phyloP scores from a whole-genome alignment of 1,139 yeast species.

The Suhomyces bolitotheri region DNA sequence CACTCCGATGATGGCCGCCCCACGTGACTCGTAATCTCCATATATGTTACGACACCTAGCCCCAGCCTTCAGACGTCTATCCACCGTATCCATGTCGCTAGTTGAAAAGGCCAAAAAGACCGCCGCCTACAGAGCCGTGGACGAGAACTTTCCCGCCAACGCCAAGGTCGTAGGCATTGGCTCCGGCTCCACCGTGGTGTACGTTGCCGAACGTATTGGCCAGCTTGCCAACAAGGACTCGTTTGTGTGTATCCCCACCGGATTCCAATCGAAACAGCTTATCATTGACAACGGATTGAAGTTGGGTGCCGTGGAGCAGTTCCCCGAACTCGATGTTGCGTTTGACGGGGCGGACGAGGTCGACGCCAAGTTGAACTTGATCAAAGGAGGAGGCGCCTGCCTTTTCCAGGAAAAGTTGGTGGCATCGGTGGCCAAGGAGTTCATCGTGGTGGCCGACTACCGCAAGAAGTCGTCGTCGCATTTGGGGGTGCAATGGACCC shows the following conservation, averaged over 20 bases:
- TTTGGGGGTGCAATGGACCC: conserved; percentile 80
- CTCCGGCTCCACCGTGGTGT: conserved; percentile 94
- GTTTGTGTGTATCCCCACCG: conserved; percentile 88
- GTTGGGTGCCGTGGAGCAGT: conserved; percentile 82
- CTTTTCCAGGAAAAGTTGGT: conserved; percentile 94
- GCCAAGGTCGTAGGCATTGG: conserved; percentile 91
- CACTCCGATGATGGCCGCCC: too few relatives aligned
- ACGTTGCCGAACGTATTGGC: conserved; percentile 92
- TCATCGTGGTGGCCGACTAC: conserved; percentile 89
- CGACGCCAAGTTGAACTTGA: conserved; percentile 74
- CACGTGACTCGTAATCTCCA: conserved; percentile 4
- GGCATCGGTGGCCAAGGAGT: conserved; percentile 74
- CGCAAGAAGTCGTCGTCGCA: conserved; percentile 67
- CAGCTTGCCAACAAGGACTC: conserved; percentile 58
- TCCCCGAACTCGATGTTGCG: conserved; percentile 78
- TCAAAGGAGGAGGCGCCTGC: conserved; percentile 99
- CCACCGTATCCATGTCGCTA: conserved; percentile 20
- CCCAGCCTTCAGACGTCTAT: neutral
- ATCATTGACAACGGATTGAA: conserved; percentile 78
- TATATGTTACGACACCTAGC: neutral
- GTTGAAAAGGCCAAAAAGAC: conserved; percentile 73
- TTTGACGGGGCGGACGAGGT: conserved; percentile 99
- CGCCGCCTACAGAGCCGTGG: conserved; percentile 93
- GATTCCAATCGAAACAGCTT: conserved; percentile 89
- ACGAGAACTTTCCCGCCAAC: conserved; percentile 70